Evolutionary conservation across 2,329 filamentous ascomycete species (phyloP).

Genomic region (Penicillium polonicum): DNA sequence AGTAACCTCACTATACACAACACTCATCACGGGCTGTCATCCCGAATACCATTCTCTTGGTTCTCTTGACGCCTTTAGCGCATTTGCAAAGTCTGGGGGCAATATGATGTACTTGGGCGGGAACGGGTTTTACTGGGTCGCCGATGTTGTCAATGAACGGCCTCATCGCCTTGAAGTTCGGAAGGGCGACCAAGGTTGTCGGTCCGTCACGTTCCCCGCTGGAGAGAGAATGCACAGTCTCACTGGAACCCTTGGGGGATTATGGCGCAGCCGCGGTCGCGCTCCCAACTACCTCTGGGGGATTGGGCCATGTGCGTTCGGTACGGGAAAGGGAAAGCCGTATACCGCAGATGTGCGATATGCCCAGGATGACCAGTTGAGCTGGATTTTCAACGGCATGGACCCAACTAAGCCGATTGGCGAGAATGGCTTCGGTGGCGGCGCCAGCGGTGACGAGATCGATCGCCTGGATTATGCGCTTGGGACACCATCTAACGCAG

Average conservation of each 20-base stretch:
- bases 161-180: constrained; percentile 39
- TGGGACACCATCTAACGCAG: constrained; percentile 32
- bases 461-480: constrained; percentile 35
- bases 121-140: constrained; percentile 39
- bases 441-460: constrained; percentile 39
- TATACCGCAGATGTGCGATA: constrained; percentile 11
- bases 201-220: constrained; percentile 28
- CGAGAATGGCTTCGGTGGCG: constrained; percentile 28
- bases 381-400: constrained; percentile 8
- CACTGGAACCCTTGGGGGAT: constrained; percentile 33
- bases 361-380: background rate
- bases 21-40: background rate
- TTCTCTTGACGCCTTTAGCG: background rate
- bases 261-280: constrained; percentile 35
- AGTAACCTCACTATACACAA: background rate
- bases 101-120: constrained; percentile 42
- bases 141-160: constrained; percentile 21
- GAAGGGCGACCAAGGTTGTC: constrained; percentile 35
- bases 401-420: constrained; percentile 14
- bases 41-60: background rate
- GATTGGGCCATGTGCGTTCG: constrained; percentile 32
- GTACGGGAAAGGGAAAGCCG: constrained; percentile 30
- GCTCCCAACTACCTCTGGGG: constrained; percentile 35
- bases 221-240: constrained; percentile 33
- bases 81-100: constrained; percentile 32